A percentile compares a stretch with the other conserved stretches of the same genome.
Conservation (phyloP, 1,284 basidiomycete species). For the Cerioporus squamosus region DNA sequence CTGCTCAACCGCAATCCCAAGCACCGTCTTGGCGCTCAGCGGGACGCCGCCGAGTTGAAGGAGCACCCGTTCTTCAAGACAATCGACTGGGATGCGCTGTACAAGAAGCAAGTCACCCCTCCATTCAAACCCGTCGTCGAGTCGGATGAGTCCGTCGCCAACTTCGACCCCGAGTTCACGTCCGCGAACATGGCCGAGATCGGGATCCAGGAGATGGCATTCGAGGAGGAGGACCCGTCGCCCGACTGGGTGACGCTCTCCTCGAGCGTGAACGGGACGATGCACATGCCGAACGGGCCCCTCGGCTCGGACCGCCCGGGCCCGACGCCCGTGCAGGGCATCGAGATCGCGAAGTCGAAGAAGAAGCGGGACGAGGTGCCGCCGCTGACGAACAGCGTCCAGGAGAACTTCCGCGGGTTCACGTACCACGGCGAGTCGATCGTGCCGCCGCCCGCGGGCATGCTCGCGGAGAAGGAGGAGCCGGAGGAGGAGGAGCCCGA, state of each 20-base stretch:
- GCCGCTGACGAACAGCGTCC: slow-evolving; percentile 84
- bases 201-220: slow-evolving; percentile 57
- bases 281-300: slow-evolving; percentile 73
- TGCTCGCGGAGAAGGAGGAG: slow-evolving; percentile 46
- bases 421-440: slow-evolving; percentile 84
- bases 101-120: slow-evolving; percentile 91
- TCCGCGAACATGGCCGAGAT: slow-evolving; percentile 80
- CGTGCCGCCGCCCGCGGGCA: slow-evolving; percentile 56
- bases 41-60: slow-evolving; percentile 94
- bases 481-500: slow-evolving; percentile 47
- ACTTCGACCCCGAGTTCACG: slow-evolving; percentile 99
- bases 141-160: slow-evolving; percentile 96
- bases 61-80: slow-evolving; percentile 94
- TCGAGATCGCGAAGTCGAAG: slow-evolving; percentile 57
- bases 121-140: slow-evolving; percentile 99
- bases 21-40: slow-evolving; percentile 90
- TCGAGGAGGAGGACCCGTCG: slow-evolving; percentile 77
- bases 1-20: slow-evolving; percentile 98
- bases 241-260: slow-evolving; percentile 63
- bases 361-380: slow-evolving; percentile 46
- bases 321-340: slow-evolving; percentile 51
- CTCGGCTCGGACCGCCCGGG: slow-evolving; percentile 34
- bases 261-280: slow-evolving; percentile 42
- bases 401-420: slow-evolving; percentile 94
- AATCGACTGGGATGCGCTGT: slow-evolving; percentile 90